phyloP scores from a whole-genome alignment of 164 flowering plant species.

The Chimonanthus salicifolius region DNA sequence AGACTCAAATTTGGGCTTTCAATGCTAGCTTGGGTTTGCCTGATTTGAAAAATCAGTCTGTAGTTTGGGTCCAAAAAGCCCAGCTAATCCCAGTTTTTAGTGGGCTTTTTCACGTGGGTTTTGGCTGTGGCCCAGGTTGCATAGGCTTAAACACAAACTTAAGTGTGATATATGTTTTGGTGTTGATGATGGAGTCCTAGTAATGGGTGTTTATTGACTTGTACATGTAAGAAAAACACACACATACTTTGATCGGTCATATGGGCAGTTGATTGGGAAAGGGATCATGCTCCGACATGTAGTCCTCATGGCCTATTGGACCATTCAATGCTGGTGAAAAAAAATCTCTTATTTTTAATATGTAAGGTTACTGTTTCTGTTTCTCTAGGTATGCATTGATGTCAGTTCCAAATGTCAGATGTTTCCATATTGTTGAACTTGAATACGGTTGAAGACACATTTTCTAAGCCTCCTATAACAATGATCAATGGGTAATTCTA shows the following conservation, averaged over 20 bases:
- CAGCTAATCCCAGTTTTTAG: no score
- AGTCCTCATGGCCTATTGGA: not conserved
- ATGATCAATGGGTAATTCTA: constrained; percentile 2
- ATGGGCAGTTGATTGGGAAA: not conserved
- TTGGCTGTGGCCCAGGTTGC: no score
- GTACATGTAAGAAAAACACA: not conserved
- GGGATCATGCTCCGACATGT: not conserved
- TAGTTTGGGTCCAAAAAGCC: no score
- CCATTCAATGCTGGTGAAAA: not conserved
- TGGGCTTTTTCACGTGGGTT: no score
- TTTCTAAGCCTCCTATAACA: not conserved
- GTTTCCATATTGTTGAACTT: not conserved
- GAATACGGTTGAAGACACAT: not conserved
- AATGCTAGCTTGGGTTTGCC: no score
- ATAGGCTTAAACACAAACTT: no score
- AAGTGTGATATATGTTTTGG: not conserved
- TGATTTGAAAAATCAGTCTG: no score
- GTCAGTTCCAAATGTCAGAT: not conserved
- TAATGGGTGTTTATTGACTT: not conserved
- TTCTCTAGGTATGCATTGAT: not conserved
- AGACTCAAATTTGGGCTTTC: no score
- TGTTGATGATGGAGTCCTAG: not conserved
- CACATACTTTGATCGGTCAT: not conserved
- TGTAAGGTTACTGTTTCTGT: not conserved
- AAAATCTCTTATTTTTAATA: not conserved